Conservation (phyloP, 495 filamentous ascomycete species). For the Xylaria palmicola region DNA sequence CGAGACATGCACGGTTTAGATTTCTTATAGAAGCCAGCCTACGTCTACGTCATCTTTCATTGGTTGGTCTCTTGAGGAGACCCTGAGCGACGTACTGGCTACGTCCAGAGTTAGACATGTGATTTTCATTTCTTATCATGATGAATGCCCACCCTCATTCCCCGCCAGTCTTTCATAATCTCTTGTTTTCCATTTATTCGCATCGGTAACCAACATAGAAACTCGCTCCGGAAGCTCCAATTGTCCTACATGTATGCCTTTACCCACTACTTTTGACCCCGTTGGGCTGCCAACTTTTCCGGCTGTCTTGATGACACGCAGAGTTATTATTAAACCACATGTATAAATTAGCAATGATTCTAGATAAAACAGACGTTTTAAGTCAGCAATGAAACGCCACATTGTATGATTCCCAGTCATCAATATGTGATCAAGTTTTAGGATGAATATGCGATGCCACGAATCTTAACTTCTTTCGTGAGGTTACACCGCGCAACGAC, state of each 20-base stretch:
- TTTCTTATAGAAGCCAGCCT: background rate
- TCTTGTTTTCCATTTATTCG: no score
- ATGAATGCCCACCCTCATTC: background rate
- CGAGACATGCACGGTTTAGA: background rate
- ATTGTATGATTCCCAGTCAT: background rate
- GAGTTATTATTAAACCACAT: background rate
- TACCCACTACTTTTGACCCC: background rate
- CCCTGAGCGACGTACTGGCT: background rate
- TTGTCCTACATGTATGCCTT: background rate
- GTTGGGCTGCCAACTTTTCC: background rate
- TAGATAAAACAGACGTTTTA: constrained; percentile 19
- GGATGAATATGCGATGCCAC: background rate
- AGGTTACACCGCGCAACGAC: no score
- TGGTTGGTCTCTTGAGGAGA: background rate
- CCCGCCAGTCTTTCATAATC: background rate
- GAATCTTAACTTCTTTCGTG: background rate
- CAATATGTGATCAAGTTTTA: background rate
- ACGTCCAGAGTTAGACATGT: background rate
- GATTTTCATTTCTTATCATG: background rate
- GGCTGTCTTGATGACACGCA: constrained; percentile 7
- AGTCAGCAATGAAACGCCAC: constrained; percentile 10
- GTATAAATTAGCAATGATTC: constrained; percentile 4
- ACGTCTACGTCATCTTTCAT: background rate
- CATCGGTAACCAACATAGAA: background rate
- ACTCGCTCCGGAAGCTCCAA: background rate